Evolutionary conservation across 1,284 basidiomycete genomes (phyloP).

Genomic region (Ceratobasidium sp.): DNA sequence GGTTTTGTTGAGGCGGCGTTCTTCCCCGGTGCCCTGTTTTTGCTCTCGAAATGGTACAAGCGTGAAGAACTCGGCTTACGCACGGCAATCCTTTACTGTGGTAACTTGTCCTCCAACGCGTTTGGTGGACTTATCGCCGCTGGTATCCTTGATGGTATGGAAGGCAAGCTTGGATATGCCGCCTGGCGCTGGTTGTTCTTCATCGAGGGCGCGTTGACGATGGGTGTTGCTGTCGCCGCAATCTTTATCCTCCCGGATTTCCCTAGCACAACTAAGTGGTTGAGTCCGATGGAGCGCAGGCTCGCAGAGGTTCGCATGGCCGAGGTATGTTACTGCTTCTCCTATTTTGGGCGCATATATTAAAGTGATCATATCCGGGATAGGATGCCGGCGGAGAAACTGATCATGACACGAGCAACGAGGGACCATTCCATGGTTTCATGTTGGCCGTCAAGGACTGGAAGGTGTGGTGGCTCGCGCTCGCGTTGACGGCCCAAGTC

Average conservation of each 20-base stretch:
- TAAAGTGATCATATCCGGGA: too few relatives aligned
- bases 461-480: constrained; percentile 71
- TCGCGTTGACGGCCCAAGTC: constrained; percentile 67
- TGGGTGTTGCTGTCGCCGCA: too few relatives aligned
- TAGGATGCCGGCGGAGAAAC: too few relatives aligned
- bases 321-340: constrained; percentile 83
- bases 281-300: constrained; percentile 68
- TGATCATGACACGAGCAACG: too few relatives aligned
- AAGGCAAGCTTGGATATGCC: constrained; percentile 73
- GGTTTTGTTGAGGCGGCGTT: constrained; percentile 76
- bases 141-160: constrained; percentile 76
- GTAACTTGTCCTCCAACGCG: constrained; percentile 79
- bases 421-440: constrained; percentile 69
- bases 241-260: too few relatives aligned
- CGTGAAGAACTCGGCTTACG: constrained; percentile 74
- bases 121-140: constrained; percentile 80
- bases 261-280: constrained; percentile 76
- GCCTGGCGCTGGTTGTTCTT: constrained; percentile 77
- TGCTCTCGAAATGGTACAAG: constrained; percentile 72
- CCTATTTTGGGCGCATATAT: too few relatives aligned
- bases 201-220: too few relatives aligned
- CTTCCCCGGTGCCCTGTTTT: constrained; percentile 72
- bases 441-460: constrained; percentile 72
- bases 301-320: constrained; percentile 79
- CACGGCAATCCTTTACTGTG: constrained; percentile 76